phyloP scores from a whole-genome alignment of 768 basidiomycete species.

The Lactifluus volemus region DNA sequence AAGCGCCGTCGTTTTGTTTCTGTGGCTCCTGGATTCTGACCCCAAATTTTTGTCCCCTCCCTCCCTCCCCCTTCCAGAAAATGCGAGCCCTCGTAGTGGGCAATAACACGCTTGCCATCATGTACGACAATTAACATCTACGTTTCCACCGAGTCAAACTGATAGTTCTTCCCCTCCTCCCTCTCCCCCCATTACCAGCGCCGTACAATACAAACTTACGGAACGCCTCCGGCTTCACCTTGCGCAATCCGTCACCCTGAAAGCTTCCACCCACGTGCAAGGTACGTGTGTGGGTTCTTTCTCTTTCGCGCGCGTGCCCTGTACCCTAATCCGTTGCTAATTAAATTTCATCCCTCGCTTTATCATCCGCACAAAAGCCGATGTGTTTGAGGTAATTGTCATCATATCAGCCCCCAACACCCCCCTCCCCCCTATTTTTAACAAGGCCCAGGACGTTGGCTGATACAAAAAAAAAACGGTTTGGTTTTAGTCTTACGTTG shows the following conservation, averaged over 20 bases:
- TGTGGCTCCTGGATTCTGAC: background rate
- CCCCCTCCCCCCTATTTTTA: background rate
- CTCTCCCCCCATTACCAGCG: conserved; percentile 30
- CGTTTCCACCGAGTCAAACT: background rate
- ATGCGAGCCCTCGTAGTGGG: conserved; percentile 67
- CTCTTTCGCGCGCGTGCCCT: background rate
- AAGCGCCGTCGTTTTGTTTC: background rate
- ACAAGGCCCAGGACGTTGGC: background rate
- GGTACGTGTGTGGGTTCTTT: conserved; percentile 33
- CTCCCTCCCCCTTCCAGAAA: conserved; percentile 43
- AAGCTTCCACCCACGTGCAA: conserved; percentile 63
- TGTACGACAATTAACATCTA: conserved; percentile 31
- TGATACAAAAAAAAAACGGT: background rate
- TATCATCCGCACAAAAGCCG: conserved; percentile 37
- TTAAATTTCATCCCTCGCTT: background rate
- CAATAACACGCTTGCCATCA: conserved; percentile 61
- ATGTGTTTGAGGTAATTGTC: conserved; percentile 61
- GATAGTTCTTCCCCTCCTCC: background rate
- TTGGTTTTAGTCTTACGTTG: conserved; percentile 55
- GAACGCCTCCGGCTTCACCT: conserved; percentile 55
- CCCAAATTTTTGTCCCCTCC: background rate
- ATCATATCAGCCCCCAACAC: background rate
- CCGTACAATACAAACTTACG: conserved; percentile 55
- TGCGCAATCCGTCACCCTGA: conserved; percentile 63
- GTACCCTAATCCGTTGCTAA: background rate